A percentile compares a stretch with the other conserved stretches of the same genome.
These are phyloP conservation scores for Vaccinium macrocarpon DNA, from an alignment of 148 eudicot genomes.

Conservation along the genomic window DNA sequence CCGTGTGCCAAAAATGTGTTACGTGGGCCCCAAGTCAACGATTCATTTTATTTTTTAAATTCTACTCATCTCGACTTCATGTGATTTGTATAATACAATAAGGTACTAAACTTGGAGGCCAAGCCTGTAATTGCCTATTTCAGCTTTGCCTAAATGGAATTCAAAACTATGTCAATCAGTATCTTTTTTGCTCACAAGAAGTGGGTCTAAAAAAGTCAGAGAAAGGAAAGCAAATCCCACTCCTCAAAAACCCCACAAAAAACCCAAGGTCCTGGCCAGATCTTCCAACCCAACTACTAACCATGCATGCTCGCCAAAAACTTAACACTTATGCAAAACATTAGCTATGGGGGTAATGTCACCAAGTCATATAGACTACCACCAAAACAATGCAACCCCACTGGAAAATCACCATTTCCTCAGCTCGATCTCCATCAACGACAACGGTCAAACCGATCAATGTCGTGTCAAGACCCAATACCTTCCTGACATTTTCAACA, in stretches of 20 bases:
- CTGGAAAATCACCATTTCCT: not conserved
- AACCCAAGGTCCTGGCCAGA: constrained; percentile 22
- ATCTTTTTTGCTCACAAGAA: not conserved
- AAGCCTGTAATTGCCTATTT: not conserved
- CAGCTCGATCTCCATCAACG: not conserved
- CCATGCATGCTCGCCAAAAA: not conserved
- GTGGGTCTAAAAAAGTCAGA: constrained; percentile 2
- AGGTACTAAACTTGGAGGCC: constrained; percentile 13
- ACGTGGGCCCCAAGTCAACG: not conserved
- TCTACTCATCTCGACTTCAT: no score
- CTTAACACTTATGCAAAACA: constrained; percentile 12
- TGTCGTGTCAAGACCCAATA: not conserved
- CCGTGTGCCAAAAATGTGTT: not conserved
- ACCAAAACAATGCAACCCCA: constrained; percentile 1
- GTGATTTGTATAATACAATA: not conserved
- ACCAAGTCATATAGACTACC: constrained; percentile 13
- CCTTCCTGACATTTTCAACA: not conserved
- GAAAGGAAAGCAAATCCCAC: not conserved
- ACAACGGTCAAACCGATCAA: not conserved
- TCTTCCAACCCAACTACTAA: constrained; percentile 13
- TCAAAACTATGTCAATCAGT: not conserved
- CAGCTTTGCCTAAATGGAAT: not conserved
- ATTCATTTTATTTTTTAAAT: not conserved
- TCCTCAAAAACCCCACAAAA: not conserved
- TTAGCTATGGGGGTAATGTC: constrained; percentile 9